These are phyloP conservation scores for Penium margaritaceum DNA, from an alignment of 139 green algal species.

Conservation along the genomic window DNA sequence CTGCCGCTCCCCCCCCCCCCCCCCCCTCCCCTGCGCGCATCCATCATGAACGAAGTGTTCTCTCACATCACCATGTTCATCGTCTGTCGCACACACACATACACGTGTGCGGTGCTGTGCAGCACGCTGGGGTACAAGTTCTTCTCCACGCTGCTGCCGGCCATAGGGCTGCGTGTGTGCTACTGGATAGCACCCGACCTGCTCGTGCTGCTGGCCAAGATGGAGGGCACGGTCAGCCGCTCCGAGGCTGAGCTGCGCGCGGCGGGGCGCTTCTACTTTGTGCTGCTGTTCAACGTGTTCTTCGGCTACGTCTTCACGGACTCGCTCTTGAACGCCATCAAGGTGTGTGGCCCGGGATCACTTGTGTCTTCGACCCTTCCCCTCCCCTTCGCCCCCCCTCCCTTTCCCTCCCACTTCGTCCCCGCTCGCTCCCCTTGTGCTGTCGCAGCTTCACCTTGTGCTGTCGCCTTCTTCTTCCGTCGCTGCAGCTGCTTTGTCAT, in stretches of 20 bases:
- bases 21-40: too few relatives aligned
- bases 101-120: too few relatives aligned
- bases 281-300: slow-evolving; percentile 43
- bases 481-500: too few relatives aligned
- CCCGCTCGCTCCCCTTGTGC: background rate
- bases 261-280: slow-evolving; percentile 12
- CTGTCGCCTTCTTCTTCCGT: too few relatives aligned
- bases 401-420: background rate
- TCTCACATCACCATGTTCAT: too few relatives aligned
- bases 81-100: too few relatives aligned
- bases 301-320: slow-evolving; percentile 30
- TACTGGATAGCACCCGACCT: slow-evolving; percentile 26
- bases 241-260: slow-evolving; percentile 1
- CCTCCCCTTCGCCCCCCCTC: background rate
- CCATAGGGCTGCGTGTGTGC: slow-evolving; percentile 16
- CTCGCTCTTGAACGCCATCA: slow-evolving; percentile 9
- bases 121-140: too few relatives aligned
- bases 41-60: too few relatives aligned
- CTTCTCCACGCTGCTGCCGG: slow-evolving; percentile 24
- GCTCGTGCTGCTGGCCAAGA: slow-evolving; percentile 12
- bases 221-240: slow-evolving; percentile 10
- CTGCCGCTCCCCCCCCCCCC: too few relatives aligned
- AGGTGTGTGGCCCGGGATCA: background rate
- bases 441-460: too few relatives aligned
- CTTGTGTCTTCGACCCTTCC: too few relatives aligned